These are phyloP conservation scores for Aspergillus pseudoterreus DNA, from an alignment of 2,329 filamentous ascomycete species.

Conservation along the genomic window DNA sequence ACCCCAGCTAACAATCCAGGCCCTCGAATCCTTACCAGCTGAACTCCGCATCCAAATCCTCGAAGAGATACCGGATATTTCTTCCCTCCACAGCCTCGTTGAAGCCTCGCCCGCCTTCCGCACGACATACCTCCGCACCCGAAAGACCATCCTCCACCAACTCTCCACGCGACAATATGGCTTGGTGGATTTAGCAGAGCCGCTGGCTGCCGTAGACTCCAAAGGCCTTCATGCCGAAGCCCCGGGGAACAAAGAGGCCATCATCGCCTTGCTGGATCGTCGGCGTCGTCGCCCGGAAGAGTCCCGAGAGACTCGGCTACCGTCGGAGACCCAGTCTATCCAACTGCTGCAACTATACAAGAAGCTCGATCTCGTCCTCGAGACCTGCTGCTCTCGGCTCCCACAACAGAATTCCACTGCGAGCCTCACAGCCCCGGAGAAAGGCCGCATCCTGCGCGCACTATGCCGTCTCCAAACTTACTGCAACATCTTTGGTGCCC, in stretches of 20 bases:
- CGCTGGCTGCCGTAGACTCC: constrained; percentile 11
- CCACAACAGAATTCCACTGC: not conserved
- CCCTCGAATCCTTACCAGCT: constrained; percentile 11
- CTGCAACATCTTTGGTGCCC: constrained; percentile 14
- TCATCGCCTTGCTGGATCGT: constrained; percentile 11
- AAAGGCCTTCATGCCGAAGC: constrained; percentile 12
- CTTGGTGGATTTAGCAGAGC: constrained; percentile 10
- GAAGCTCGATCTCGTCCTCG: constrained; percentile 4
- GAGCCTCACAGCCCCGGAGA: constrained; percentile 3
- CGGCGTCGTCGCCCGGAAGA: constrained; percentile 6
- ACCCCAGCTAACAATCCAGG: not conserved
- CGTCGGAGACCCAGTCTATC: constrained; percentile 1
- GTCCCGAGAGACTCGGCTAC: not conserved
- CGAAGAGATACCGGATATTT: constrained; percentile 8
- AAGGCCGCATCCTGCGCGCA: constrained; percentile 11
- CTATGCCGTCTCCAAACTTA: constrained; percentile 15
- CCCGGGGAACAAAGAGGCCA: constrained; percentile 5
- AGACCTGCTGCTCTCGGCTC: constrained; percentile 3
- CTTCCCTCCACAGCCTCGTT: constrained; percentile 9
- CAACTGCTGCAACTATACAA: constrained; percentile 10
- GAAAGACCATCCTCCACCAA: constrained; percentile 8
- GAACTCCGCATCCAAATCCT: constrained; percentile 14
- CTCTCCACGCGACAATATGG: constrained; percentile 8
- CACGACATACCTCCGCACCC: constrained; percentile 8
- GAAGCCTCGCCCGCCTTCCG: constrained; percentile 10